Conservation (phyloP, 306 rosid species). For the Neltuma alba region DNA sequence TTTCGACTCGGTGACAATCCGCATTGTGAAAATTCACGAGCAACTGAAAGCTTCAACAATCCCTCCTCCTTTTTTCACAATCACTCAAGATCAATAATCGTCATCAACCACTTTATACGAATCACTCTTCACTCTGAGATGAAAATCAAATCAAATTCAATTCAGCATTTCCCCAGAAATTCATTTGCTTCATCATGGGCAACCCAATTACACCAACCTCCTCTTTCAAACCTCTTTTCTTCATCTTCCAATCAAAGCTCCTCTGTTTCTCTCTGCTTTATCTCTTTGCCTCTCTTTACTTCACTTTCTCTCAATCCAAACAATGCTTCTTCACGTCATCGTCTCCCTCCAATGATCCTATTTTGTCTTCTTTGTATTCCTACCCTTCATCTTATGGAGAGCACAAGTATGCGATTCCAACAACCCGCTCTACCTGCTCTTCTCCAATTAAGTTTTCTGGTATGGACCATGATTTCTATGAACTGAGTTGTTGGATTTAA, state of each 20-base stretch:
- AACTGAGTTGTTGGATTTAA: not conserved
- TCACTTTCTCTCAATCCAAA: slow-evolving; percentile 66
- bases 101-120: not conserved
- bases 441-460: slow-evolving; percentile 85
- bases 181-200: slow-evolving; percentile 49
- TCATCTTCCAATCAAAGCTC: slow-evolving; percentile 72
- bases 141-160: slow-evolving; percentile 3
- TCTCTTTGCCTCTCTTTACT: slow-evolving; percentile 73
- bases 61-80: not conserved
- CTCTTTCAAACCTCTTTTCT: slow-evolving; percentile 57
- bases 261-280: slow-evolving; percentile 88
- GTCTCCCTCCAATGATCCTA: slow-evolving; percentile 53
- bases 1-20: not conserved
- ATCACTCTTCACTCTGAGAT: not conserved
- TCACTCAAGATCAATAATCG: not conserved
- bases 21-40: not conserved
- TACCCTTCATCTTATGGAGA: slow-evolving; percentile 89
- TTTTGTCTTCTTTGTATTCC: slow-evolving; percentile 63
- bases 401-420: slow-evolving; percentile 82
- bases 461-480: not conserved
- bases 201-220: slow-evolving; percentile 42
- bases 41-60: not conserved
- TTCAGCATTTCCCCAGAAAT: not conserved
- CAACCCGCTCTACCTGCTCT: slow-evolving; percentile 77
- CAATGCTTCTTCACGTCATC: slow-evolving; percentile 73